Percentiles rank a stretch among this genome's conserved stretches.
Conservation (phyloP, 169 alveolate species). For the Cyclospora cayetanensis region DNA sequence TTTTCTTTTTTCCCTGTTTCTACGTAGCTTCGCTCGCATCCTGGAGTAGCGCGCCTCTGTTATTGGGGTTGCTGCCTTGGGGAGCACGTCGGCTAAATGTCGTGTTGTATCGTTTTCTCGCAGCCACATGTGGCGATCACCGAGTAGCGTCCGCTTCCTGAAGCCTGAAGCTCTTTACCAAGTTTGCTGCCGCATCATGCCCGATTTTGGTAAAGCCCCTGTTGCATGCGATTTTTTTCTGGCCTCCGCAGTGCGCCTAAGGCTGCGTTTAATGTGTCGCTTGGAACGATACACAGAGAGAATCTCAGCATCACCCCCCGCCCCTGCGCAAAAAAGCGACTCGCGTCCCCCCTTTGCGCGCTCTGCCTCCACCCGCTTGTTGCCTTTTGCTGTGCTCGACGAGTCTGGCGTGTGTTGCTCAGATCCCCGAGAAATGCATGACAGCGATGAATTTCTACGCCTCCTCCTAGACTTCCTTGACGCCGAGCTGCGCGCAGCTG, state of each 20-base stretch:
- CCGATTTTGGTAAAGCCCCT: constrained; percentile 60
- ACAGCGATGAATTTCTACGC: constrained; percentile 75
- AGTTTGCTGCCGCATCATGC: constrained; percentile 72
- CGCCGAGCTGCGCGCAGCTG: constrained; percentile 72
- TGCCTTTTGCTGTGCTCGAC: neutral
- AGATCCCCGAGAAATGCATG: constrained; percentile 75
- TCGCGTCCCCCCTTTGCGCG: too few species aligned
- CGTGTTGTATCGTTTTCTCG: neutral
- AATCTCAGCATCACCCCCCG: too few species aligned
- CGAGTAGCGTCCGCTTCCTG: constrained; percentile 66
- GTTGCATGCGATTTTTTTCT: too few species aligned
- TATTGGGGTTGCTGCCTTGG: neutral
- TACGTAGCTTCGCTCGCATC: neutral
- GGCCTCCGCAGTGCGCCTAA: too few species aligned
- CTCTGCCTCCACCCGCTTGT: neutral
- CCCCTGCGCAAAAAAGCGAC: too few species aligned
- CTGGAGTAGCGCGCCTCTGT: neutral
- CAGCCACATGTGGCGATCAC: constrained; percentile 72
- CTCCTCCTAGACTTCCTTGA: constrained; percentile 69
- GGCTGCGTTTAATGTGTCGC: too few species aligned
- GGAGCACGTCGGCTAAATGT: neutral
- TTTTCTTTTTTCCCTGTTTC: neutral
- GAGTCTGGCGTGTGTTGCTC: neutral
- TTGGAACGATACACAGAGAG: too few species aligned
- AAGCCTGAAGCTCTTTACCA: constrained; percentile 74